These are phyloP conservation scores for Coniochaeta ligniaria DNA, from an alignment of 2,329 filamentous ascomycete genomes.

Conservation along the genomic window DNA sequence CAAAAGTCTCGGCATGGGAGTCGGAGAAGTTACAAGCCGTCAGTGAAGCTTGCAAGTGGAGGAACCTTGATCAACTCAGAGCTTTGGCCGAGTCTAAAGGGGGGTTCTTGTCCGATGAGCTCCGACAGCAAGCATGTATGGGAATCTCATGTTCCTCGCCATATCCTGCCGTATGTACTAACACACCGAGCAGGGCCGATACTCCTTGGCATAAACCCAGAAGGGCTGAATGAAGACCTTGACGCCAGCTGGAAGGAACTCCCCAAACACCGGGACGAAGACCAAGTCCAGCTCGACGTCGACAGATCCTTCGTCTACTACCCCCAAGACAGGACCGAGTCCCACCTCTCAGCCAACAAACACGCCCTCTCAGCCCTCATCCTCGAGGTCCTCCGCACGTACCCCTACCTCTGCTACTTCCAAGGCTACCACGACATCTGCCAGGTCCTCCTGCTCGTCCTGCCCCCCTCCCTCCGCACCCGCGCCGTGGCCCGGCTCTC, in stretches of 20 bases:
- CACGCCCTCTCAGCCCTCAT: slow-evolving; percentile 74
- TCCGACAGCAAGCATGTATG: slow-evolving; percentile 75
- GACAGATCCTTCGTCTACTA: slow-evolving; percentile 98
- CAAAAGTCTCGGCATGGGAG: slow-evolving; percentile 4
- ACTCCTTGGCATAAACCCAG: slow-evolving; percentile 37
- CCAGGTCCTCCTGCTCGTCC: slow-evolving; percentile 85
- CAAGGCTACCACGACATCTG: slow-evolving; percentile 99
- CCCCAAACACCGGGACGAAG: slow-evolving; percentile 75
- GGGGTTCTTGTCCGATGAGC: slow-evolving; percentile 59
- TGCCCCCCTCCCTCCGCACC: slow-evolving; percentile 55
- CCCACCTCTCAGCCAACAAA: slow-evolving; percentile 65
- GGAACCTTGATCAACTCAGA: slow-evolving; percentile 49
- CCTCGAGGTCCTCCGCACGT: slow-evolving; percentile 66
- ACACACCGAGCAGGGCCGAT: slow-evolving; percentile 49
- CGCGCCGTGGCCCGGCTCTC: slow-evolving; percentile 73
- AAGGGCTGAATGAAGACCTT: background rate
- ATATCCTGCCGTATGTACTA: background rate
- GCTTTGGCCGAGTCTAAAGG: slow-evolving; percentile 53
- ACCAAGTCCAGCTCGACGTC: slow-evolving; percentile 87
- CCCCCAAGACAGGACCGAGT: slow-evolving; percentile 56
- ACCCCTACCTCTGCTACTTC: slow-evolving; percentile 88
- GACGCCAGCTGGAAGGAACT: slow-evolving; percentile 50
- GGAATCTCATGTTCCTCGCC: slow-evolving; percentile 16
- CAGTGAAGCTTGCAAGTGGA: slow-evolving; percentile 50
- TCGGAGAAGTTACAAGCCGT: slow-evolving; percentile 40